These are phyloP conservation scores for Taphrina confusa DNA, from an alignment of 1,139 yeast species.

Conservation along the genomic window DNA sequence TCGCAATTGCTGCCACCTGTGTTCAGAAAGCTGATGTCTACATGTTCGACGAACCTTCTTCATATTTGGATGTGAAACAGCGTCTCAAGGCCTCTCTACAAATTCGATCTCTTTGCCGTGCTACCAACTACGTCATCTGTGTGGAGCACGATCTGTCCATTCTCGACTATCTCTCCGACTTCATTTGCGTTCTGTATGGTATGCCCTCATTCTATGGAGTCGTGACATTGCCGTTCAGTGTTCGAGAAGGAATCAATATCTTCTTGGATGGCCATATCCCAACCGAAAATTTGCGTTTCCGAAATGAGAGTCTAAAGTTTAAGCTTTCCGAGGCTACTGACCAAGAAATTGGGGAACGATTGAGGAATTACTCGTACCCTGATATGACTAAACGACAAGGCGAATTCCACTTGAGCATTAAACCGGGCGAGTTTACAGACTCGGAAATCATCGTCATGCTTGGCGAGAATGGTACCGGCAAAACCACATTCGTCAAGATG, in stretches of 20 bases:
- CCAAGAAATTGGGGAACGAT: conserved; percentile 70
- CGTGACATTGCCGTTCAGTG: conserved; percentile 91
- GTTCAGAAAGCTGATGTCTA: conserved; percentile 89
- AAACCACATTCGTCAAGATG: conserved; percentile 92
- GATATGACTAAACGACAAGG: conserved; percentile 88
- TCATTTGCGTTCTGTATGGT: conserved; percentile 93
- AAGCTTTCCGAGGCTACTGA: conserved; percentile 92
- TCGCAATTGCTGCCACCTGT: conserved; percentile 96
- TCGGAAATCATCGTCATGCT: conserved; percentile 97
- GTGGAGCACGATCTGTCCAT: conserved; percentile 99
- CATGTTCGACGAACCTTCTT: conserved; percentile 99
- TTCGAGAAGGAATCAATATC: conserved; percentile 97
- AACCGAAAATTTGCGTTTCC: conserved; percentile 92
- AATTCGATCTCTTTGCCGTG: conserved; percentile 76
- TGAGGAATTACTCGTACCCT: conserved; percentile 77
- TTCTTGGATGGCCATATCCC: conserved; percentile 98
- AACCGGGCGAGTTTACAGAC: conserved; percentile 88
- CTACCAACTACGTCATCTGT: conserved; percentile 78
- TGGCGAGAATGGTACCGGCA: conserved; percentile 99
- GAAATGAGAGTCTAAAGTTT: conserved; percentile 92
- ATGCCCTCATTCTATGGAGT: conserved; percentile 98
- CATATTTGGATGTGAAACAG: conserved; percentile 96
- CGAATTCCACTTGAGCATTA: conserved; percentile 80
- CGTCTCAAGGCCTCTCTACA: conserved; percentile 96
- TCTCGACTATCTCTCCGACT: conserved; percentile 92